These are phyloP conservation scores for Magnusiomyces suaveolens DNA, from an alignment of 1,139 yeast genomes.

Conservation along the genomic window DNA sequence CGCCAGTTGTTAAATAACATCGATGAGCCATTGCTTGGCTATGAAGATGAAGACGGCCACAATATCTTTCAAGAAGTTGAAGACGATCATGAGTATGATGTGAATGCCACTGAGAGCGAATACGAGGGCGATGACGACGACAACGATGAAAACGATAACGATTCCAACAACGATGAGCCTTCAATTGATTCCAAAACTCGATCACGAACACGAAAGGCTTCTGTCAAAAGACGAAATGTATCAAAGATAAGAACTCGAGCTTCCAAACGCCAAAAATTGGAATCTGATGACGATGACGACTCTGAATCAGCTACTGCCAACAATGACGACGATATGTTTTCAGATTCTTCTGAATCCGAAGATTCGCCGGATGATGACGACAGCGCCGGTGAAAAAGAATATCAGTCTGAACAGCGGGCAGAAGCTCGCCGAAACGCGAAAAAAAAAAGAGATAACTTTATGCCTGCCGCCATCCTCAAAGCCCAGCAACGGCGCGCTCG, in stretches of 20 bases:
- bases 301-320: not conserved
- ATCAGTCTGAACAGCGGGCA: constrained; percentile 24
- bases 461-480: constrained; percentile 11
- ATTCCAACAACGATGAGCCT: constrained; percentile 10
- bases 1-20: constrained; percentile 50
- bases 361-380: constrained; percentile 25
- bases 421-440: constrained; percentile 21
- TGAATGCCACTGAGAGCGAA: constrained; percentile 29
- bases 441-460: constrained; percentile 15
- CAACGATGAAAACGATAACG: constrained; percentile 16
- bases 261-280: constrained; percentile 12
- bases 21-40: constrained; percentile 46
- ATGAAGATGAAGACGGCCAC: constrained; percentile 57
- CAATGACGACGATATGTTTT: constrained; percentile 28
- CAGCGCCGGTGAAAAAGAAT: constrained; percentile 32
- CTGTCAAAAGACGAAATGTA: constrained; percentile 1
- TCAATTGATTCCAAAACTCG: not conserved
- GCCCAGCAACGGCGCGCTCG: constrained; percentile 9
- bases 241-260: not conserved
- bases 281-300: constrained; percentile 1
- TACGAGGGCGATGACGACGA: constrained; percentile 19
- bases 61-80: constrained; percentile 77
- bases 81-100: constrained; percentile 66
- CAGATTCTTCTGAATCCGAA: constrained; percentile 25
- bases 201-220: constrained; percentile 7